Conservation (phyloP, 1,284 basidiomycete genomes). For the Puccinia triticina region DNA sequence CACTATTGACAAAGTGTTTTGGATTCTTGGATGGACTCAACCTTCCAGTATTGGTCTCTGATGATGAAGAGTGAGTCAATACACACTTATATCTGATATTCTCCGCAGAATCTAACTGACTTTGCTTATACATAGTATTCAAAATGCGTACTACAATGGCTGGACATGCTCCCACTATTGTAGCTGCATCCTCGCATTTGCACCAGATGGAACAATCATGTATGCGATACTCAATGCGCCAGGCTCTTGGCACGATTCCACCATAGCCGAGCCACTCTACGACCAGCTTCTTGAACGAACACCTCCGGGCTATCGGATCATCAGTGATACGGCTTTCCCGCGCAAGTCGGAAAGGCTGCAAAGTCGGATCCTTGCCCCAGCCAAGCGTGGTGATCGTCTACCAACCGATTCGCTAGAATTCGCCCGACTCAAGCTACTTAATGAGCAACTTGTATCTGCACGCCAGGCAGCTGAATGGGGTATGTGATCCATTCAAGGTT, state of each 20-base stretch:
- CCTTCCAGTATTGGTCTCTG: background rate
- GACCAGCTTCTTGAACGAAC: conserved; percentile 59
- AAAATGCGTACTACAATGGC: background rate
- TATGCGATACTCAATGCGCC: conserved; percentile 53
- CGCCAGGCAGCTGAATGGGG: conserved; percentile 65
- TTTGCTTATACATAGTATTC: background rate
- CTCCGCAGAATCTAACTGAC: background rate
- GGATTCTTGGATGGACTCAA: background rate
- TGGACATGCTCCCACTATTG: background rate
- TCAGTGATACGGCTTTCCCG: conserved; percentile 64
- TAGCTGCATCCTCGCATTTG: background rate
- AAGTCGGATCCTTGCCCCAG: conserved; percentile 61
- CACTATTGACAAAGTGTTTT: background rate
- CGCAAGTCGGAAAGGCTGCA: background rate
- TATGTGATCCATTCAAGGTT: conserved; percentile 63
- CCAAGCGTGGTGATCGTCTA: conserved; percentile 61
- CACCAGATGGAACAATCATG: conserved; percentile 57
- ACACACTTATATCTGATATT: background rate
- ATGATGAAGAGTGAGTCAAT: background rate
- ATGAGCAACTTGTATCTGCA: conserved; percentile 54
- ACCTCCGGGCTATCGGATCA: conserved; percentile 62
- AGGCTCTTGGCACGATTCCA: conserved; percentile 63
- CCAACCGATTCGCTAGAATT: conserved; percentile 56
- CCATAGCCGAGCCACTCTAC: conserved; percentile 62
- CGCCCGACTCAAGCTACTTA: conserved; percentile 56